These are phyloP conservation scores for Flaveria ramosissima DNA, from an alignment of 129 eudicot species.

Conservation along the genomic window DNA sequence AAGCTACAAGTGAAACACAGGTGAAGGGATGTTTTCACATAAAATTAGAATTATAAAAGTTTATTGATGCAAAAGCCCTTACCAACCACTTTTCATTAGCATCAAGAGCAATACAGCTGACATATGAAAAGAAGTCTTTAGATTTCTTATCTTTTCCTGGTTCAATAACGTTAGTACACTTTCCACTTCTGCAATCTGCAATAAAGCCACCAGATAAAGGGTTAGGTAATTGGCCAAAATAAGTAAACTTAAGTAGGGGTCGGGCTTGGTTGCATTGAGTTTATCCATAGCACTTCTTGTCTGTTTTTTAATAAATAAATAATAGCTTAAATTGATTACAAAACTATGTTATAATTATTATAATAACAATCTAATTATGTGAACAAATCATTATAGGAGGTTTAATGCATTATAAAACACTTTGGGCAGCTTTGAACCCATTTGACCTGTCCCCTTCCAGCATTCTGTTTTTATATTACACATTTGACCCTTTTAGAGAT, in stretches of 20 bases:
- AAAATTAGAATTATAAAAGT: background rate
- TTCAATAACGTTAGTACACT: slow-evolving; percentile 62
- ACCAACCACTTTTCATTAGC: slow-evolving; percentile 99
- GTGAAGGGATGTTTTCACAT: background rate
- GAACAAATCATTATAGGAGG: background rate
- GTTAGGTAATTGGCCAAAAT: background rate
- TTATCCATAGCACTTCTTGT: background rate
- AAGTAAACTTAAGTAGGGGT: background rate
- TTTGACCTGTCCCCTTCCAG: background rate
- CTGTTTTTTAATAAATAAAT: background rate
- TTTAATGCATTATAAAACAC: background rate
- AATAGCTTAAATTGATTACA: background rate
- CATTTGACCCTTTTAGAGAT: background rate
- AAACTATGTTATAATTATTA: background rate
- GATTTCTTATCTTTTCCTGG: slow-evolving; percentile 51
- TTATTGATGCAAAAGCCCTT: slow-evolving; percentile 38
- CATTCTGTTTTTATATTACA: background rate
- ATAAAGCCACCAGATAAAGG: slow-evolving; percentile 28
- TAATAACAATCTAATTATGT: background rate
- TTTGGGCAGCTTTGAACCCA: background rate
- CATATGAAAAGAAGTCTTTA: slow-evolving; percentile 45
- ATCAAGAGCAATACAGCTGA: slow-evolving; percentile 94
- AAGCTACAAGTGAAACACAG: background rate
- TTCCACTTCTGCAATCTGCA: slow-evolving; percentile 85
- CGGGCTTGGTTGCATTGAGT: background rate